phyloP scores from a whole-genome alignment of 2,329 filamentous ascomycete genomes.

The Scortechinia acanthostroma region DNA sequence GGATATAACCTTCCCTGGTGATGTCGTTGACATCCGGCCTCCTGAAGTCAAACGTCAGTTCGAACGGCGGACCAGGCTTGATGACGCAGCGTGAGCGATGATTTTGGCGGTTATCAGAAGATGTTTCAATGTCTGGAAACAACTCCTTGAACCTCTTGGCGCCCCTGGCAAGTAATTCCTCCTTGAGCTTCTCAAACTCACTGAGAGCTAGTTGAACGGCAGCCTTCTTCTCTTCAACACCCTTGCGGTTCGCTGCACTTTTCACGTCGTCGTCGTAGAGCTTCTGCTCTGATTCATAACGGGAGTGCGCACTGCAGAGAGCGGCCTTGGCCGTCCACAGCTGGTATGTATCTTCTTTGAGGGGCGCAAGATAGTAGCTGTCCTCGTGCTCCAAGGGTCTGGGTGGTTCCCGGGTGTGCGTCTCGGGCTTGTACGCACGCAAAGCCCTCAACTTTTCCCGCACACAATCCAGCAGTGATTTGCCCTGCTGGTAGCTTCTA shows the following conservation, averaged over 20 bases:
- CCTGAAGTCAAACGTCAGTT: neutral
- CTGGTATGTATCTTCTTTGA: conserved; percentile 49
- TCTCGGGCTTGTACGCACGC: conserved; percentile 29
- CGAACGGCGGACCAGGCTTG: too few relatives aligned
- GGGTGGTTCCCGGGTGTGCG: conserved; percentile 1
- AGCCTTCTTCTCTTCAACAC: conserved; percentile 40
- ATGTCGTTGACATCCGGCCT: neutral
- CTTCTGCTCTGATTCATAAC: conserved; percentile 20
- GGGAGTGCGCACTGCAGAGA: conserved; percentile 18
- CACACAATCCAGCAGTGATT: conserved; percentile 54
- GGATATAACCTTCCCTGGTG: neutral
- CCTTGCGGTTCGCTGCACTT: conserved; percentile 11
- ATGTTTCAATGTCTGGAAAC: conserved; percentile 39
- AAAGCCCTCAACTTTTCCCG: conserved; percentile 40
- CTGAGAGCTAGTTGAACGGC: conserved; percentile 40
- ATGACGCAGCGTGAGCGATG: too few relatives aligned
- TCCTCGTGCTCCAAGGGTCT: conserved; percentile 13
- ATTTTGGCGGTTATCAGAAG: neutral
- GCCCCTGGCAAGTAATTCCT: conserved; percentile 41
- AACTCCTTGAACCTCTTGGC: conserved; percentile 64
- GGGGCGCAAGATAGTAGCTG: conserved; percentile 42
- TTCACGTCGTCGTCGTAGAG: conserved; percentile 23
- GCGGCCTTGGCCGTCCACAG: conserved; percentile 33
- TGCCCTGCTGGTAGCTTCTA: conserved; percentile 24
- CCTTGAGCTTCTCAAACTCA: conserved; percentile 46